Base-by-base conservation (phyloP, 208 protist species). In the Trypanosoma avium region DNA sequence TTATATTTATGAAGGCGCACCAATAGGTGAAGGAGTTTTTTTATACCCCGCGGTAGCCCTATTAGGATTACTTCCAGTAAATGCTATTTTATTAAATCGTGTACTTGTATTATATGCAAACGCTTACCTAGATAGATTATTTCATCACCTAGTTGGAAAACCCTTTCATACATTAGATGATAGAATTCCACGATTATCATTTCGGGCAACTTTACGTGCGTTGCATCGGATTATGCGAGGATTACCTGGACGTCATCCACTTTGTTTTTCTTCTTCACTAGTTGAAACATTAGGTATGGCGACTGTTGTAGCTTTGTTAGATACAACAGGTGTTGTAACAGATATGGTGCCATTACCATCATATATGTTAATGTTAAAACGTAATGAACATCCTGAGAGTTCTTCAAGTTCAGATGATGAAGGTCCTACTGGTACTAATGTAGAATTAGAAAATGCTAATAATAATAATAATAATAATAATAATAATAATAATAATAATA, bases 321-420 rank as follows among this genome's bases (percentile, higher is more conserved):
- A 96, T 59, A 77, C 86, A 50, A 77, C 65, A 0, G 90, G 90
- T 40, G 86, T 96, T 49, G 84, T 96, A 46, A 94, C 90, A 7
- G 90, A 96, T 71, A 96, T 93, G 90, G 90, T 94, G 70, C 79
- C 82, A 3, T 61, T 96, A 21, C 90, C 90, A 4, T 61, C 78
- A 32, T 73, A 71, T 27, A 64, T 96, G 29, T 67, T 96, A n/a
- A 63, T 92, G 67, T 66, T 93, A 17, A 76, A 77, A 49, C 50
- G 47, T 15, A 57, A 67, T 48, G 61, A 61, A 21, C 21, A 67
- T 9, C 49, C 54, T 15, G 61, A 78, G 29, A 79, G 57, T 58
- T 87, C 81, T 29, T 84, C 78, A 19, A 85, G 77, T 43, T 77
- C 77, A 12, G 76, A 82, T 43, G 80, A 84, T 47, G 84, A 79